Percentiles rank a stretch among this genome's conserved stretches.
These are phyloP conservation scores for Neurospora sp. DNA, from an alignment of 2,329 filamentous ascomycete species.

Conservation along the genomic window DNA sequence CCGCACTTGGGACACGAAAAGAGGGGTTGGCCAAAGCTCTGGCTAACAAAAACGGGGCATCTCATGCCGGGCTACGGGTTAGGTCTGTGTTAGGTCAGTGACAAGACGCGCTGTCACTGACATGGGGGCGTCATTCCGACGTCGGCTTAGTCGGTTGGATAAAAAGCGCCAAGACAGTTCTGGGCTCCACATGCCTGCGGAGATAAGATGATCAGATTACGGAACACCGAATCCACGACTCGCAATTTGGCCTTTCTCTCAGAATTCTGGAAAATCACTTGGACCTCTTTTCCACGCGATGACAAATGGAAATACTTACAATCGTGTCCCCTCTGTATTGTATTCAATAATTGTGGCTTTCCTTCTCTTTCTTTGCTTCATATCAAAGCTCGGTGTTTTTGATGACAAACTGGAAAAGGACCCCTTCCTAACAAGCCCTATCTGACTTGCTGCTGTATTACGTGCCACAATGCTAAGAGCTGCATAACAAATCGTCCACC, in stretches of 20 bases:
- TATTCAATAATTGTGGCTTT: not conserved
- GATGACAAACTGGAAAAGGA: not conserved
- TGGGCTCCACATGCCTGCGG: constrained; percentile 10
- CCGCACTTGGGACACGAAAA: not conserved
- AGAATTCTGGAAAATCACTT: not conserved
- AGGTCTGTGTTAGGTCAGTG: constrained; percentile 2
- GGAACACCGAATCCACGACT: constrained; percentile 8
- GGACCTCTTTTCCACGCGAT: not conserved
- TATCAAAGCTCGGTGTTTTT: not conserved
- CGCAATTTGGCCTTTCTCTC: not conserved
- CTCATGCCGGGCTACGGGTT: rapidly evolving
- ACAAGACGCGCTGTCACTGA: constrained; percentile 1
- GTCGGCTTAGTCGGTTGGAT: constrained; percentile 11
- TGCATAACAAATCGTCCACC: not conserved
- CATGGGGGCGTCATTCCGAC: constrained; percentile 15
- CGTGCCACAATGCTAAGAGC: not conserved
- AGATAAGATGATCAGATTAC: constrained; percentile 21
- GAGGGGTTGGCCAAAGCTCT: constrained; percentile 9
- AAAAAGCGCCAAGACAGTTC: not conserved
- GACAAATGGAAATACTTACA: not conserved
- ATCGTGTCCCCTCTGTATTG: no score
- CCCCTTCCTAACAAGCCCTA: not conserved
- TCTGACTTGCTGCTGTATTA: not conserved
- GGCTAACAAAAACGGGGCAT: constrained; percentile 10
- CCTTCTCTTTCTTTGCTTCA: not conserved